phyloP scores from a whole-genome alignment of 2,329 filamentous ascomycete species.

The Cordyceps cicadae region DNA sequence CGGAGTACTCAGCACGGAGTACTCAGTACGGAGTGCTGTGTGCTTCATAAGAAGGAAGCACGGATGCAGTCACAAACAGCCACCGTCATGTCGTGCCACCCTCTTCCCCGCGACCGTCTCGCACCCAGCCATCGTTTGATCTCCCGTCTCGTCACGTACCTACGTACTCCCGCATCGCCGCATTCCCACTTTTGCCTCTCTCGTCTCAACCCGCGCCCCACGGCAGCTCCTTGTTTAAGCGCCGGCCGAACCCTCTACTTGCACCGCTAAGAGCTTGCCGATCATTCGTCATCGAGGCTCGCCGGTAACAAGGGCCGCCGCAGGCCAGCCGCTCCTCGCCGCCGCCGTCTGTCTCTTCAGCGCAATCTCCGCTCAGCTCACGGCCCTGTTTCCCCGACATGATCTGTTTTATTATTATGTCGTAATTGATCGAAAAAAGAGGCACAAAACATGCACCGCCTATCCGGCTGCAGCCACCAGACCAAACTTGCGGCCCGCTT shows the following conservation, averaged over 20 bases:
- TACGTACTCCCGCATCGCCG: background rate
- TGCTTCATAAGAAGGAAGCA: background rate
- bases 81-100: background rate
- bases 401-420: too few species aligned
- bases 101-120: background rate
- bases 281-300: constrained; percentile 1
- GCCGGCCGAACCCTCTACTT: background rate
- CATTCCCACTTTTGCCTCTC: background rate
- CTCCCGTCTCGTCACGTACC: background rate
- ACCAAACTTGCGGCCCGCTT: background rate
- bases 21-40: background rate
- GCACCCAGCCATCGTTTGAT: background rate
- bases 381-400: too few species aligned
- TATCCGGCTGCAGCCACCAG: background rate
- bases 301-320: too few species aligned
- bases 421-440: background rate
- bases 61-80: background rate
- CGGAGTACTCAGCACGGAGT: too few species aligned
- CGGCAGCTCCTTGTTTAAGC: background rate
- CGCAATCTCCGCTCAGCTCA: too few species aligned
- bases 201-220: background rate
- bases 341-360: too few species aligned
- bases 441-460: background rate
- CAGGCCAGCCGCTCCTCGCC: background rate
- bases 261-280: background rate